Conservation (phyloP, 2,329 filamentous ascomycete genomes). For the Thermothelomyces thermophilus region DNA sequence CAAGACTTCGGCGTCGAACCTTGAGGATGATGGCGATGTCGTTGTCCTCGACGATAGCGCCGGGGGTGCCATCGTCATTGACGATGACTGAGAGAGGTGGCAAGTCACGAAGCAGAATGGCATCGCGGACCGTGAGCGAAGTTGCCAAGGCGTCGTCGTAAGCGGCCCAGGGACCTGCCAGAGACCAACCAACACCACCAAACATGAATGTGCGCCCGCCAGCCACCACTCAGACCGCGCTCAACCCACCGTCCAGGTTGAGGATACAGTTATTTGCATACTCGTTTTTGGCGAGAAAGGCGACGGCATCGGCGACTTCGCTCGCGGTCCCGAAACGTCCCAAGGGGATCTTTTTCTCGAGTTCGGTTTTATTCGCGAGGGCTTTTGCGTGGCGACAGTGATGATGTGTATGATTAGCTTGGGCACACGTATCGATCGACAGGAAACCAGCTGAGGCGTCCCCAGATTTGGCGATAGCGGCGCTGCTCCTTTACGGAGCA, state of each 20-base stretch:
- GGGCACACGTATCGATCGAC: not conserved
- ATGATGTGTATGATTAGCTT: conserved; percentile 8
- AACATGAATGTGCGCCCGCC: too few relatives aligned
- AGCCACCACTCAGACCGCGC: conserved; percentile 46
- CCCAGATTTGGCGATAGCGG: not conserved
- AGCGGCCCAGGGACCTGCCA: not conserved
- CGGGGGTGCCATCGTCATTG: conserved; percentile 61
- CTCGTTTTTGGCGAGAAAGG: conserved; percentile 68
- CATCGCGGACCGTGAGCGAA: not conserved
- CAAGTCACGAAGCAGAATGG: not conserved
- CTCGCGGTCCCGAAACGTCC: conserved; percentile 58
- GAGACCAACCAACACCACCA: not conserved
- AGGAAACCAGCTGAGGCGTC: not conserved
- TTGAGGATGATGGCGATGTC: conserved; percentile 35
- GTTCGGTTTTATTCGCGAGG: conserved; percentile 2
- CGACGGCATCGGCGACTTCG: conserved; percentile 75
- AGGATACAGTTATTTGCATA: conserved; percentile 85
- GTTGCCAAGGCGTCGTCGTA: too few relatives aligned
- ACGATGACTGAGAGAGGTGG: conserved; percentile 49
- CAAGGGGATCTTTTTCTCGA: conserved; percentile 48
- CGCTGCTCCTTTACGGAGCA: not conserved
- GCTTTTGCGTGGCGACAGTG: conserved; percentile 6
- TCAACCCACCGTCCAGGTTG: conserved; percentile 79
- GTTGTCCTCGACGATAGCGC: conserved; percentile 44
- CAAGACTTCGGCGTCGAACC: conserved; percentile 32